These are phyloP conservation scores for Aspergillus fijiensis DNA, from an alignment of 2,329 filamentous ascomycete genomes.

Conservation along the genomic window DNA sequence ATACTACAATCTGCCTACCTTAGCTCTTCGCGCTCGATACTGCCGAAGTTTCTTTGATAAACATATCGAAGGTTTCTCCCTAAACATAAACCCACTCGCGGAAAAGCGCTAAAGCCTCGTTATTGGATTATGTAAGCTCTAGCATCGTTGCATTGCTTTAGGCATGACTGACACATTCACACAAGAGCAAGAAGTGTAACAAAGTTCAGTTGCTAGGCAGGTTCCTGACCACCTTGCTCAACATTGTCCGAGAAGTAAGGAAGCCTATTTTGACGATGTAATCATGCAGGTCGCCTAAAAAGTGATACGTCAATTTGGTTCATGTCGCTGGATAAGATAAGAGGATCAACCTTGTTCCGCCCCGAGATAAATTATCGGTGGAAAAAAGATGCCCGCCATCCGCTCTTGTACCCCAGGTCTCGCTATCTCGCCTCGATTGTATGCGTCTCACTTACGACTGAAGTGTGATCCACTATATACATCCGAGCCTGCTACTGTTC, in stretches of 20 bases:
- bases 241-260: neutral
- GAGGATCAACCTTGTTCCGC: constrained; percentile 24
- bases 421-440: neutral
- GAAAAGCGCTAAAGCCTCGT: constrained; percentile 11
- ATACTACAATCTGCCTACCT: neutral
- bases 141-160: neutral
- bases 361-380: constrained; percentile 22
- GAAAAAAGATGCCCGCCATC: constrained; percentile 23
- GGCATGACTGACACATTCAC: neutral
- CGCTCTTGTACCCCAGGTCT: neutral
- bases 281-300: neutral
- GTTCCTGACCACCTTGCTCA: neutral
- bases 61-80: constrained; percentile 6
- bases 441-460: neutral
- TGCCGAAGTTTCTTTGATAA: neutral
- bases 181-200: neutral
- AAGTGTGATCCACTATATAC: neutral
- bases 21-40: neutral
- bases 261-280: neutral
- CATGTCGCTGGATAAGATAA: constrained; percentile 31
- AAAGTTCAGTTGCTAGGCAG: neutral
- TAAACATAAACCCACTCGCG: constrained; percentile 3
- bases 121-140: constrained; percentile 5
- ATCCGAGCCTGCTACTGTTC: neutral
- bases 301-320: neutral